Base-by-base conservation (phyloP, 129 eudicot genomes). In the Flaveria brownii region DNA sequence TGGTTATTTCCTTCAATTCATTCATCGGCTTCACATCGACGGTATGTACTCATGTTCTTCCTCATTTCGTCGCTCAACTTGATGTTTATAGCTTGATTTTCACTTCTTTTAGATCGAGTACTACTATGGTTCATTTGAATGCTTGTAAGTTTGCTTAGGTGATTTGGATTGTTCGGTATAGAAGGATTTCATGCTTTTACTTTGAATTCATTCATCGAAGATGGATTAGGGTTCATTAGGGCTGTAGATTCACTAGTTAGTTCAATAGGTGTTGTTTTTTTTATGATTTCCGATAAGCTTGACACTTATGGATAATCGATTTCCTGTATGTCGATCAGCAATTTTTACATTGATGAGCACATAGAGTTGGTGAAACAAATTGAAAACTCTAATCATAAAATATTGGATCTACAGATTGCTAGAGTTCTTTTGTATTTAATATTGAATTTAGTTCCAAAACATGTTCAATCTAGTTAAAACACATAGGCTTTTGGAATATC, bases 1-100 rank as follows among this genome's bases (percentile, higher is more conserved):
- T 88, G 93, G 89, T 91, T 78, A 77, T 88, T 80, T 90, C 96
- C 16, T 76, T 90, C 55, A 88, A 86, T 76, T 80, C 96, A 67
- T 81, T 88, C 82, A 66, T 47, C 89, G 67, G 72, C 81, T 82
- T 84, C 88, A 84, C 56, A 67, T 79, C 89, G 14, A 67, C 83
- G 70, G 90, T 88, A 81, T 41, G 81, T 56, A 66, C 55, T 73
- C 41, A 7, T 5, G 1, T 36, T 36, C 41, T 36, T 36, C 41
- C 23, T 42, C 52, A 17, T 78, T 30, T 65, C 28, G 11, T 70
- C 30, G 2, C 60, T 77, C 10, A 41, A 17, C 68, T 14, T 36
- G 41, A 3, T 36, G 41, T 36, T 5, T 36, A 36, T 5, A 4
- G 7, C 7, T 36, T 36, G 16, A 17, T 20, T 36, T n/a, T 30